phyloP scores from a whole-genome alignment of 2,329 filamentous ascomycete species.

The Bipolaris zeicola region DNA sequence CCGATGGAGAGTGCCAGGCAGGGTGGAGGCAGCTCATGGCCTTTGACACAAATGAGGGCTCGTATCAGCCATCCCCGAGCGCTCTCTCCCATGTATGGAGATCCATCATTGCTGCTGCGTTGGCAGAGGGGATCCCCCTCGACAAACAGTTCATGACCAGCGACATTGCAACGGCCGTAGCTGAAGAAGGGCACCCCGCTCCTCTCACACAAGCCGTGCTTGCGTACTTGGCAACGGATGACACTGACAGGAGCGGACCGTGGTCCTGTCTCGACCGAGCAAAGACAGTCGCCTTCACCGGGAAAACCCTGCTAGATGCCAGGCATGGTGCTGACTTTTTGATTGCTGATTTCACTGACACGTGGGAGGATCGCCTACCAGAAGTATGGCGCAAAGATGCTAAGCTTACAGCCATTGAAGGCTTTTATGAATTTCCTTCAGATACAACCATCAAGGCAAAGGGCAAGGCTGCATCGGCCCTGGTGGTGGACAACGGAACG shows the following conservation, averaged over 20 bases:
- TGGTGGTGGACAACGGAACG: slow-evolving; percentile 9
- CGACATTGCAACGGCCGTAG: slow-evolving; percentile 40
- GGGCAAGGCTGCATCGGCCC: slow-evolving; percentile 9
- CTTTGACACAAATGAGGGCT: slow-evolving; percentile 54
- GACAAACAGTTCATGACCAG: slow-evolving; percentile 45
- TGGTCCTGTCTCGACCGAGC: slow-evolving; percentile 45
- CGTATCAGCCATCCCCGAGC: slow-evolving; percentile 56
- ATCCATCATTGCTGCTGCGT: slow-evolving; percentile 49
- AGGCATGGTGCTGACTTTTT: slow-evolving; percentile 33
- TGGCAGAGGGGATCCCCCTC: slow-evolving; percentile 51
- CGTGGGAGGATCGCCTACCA: slow-evolving; percentile 47
- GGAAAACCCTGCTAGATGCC: slow-evolving; percentile 39
- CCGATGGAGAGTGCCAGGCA: slow-evolving; percentile 56
- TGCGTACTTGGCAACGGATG: slow-evolving; percentile 37
- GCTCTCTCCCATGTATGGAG: slow-evolving; percentile 58
- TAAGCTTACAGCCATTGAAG: slow-evolving; percentile 40
- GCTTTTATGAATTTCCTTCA: slow-evolving; percentile 40
- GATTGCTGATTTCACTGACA: slow-evolving; percentile 44
- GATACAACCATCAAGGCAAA: slow-evolving; percentile 41
- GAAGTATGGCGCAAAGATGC: slow-evolving; percentile 46
- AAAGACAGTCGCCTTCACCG: slow-evolving; percentile 42
- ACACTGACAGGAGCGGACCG: slow-evolving; percentile 31
- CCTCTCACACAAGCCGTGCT: slow-evolving; percentile 48
- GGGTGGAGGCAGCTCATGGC: slow-evolving; percentile 60
- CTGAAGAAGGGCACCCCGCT: slow-evolving; percentile 48